Conservation (phyloP, 768 basidiomycete species). For the Suillus lakei region DNA sequence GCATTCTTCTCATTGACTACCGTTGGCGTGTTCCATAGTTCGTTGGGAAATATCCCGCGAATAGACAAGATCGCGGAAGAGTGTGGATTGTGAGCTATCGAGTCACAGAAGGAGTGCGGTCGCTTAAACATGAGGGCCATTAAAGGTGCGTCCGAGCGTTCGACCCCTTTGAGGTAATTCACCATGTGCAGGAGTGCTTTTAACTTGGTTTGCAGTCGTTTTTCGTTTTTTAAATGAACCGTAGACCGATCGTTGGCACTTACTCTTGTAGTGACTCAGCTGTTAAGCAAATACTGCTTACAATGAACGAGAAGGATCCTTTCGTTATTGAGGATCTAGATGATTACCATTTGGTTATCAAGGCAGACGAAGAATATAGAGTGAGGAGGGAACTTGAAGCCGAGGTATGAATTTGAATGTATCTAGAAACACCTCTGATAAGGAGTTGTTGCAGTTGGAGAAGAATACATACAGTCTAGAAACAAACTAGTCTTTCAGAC, state of each 20-base stretch:
- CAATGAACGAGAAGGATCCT: conserved; percentile 78
- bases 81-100: background rate
- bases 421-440: conserved; percentile 5
- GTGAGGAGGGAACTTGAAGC: conserved; percentile 74
- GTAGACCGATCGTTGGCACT: conserved; percentile 6
- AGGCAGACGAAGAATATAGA: conserved; percentile 78
- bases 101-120: background rate
- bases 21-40: background rate
- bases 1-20: conserved; percentile 21
- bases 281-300: conserved; percentile 85
- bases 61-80: background rate
- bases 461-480: conserved; percentile 87
- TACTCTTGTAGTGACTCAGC: conserved; percentile 69
- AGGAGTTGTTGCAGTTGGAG: conserved; percentile 57
- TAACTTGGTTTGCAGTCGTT: conserved; percentile 59
- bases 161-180: conserved; percentile 13
- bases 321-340: conserved; percentile 91
- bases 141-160: conserved; percentile 48
- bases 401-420: conserved; percentile 58
- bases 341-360: conserved; percentile 82
- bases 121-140: conserved; percentile 59
- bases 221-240: background rate
- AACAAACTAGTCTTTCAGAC: conserved; percentile 12
- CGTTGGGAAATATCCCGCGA: conserved; percentile 6
- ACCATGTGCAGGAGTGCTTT: conserved; percentile 54